These are phyloP conservation scores for Wickerhamomyces ciferrii DNA, from an alignment of 805 yeast species.

Conservation along the genomic window DNA sequence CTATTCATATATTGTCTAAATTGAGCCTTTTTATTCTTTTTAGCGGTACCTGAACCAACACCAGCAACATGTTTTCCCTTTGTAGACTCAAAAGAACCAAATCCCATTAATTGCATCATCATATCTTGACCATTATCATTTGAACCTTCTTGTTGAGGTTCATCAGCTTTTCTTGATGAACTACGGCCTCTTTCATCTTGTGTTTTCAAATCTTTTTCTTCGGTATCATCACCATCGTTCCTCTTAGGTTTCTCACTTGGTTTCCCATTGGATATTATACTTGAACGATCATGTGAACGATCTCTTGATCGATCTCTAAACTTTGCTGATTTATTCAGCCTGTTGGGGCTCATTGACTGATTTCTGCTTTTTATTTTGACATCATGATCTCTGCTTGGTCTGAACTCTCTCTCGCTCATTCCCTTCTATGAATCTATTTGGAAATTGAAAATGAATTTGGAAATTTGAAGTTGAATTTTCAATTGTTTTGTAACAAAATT, in stretches of 20 bases:
- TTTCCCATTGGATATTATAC: neutral
- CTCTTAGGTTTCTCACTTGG: neutral
- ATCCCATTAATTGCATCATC: conserved; percentile 51
- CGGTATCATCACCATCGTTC: neutral
- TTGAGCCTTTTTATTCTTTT: conserved; percentile 33
- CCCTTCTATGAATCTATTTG: neutral
- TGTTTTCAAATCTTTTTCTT: neutral
- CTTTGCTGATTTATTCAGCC: neutral
- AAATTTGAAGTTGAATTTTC: too few species aligned
- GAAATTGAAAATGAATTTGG: too few species aligned
- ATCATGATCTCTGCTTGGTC: neutral
- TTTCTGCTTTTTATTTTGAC: neutral
- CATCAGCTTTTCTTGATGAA: conserved; percentile 15
- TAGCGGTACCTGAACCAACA: conserved; percentile 36
- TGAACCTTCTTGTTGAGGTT: neutral
- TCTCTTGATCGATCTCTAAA: conserved; percentile 12
- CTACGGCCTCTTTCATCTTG: conserved; percentile 20
- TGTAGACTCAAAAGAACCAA: conserved; percentile 47
- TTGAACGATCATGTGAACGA: conserved; percentile 1
- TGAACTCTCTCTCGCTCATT: neutral
- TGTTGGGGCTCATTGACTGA: conserved; percentile 5
- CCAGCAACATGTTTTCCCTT: conserved; percentile 53
- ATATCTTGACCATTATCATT: conserved; percentile 20
- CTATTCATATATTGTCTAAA: conserved; percentile 61
- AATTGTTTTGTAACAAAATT: too few species aligned